phyloP scores from a whole-genome alignment of 2,329 filamentous ascomycete genomes.

The Aspergillus sp. region DNA sequence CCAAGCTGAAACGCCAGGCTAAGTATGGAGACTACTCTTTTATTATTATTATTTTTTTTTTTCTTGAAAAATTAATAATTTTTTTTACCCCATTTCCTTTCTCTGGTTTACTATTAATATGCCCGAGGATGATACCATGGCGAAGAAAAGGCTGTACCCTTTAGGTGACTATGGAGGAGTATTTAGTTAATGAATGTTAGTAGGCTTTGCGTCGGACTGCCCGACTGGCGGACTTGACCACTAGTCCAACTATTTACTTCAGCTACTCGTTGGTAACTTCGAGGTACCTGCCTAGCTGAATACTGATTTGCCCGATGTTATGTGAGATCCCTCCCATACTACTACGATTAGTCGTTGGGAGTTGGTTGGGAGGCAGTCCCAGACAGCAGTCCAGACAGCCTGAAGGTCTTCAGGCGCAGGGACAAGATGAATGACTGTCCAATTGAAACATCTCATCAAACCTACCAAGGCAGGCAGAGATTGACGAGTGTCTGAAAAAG shows the following conservation, averaged over 20 bases:
- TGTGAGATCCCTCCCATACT: too few species aligned
- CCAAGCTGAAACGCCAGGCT: slow-evolving; percentile 15
- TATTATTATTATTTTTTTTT: too few species aligned
- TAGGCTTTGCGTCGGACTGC: background rate
- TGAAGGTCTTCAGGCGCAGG: background rate
- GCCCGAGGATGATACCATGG: background rate
- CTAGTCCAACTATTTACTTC: background rate
- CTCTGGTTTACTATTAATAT: slow-evolving; percentile 9
- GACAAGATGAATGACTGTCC: background rate
- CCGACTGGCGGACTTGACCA: background rate
- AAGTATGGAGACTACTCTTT: background rate
- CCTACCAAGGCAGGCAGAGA: background rate
- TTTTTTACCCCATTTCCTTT: too few species aligned
- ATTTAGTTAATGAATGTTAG: background rate
- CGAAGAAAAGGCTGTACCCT: too few species aligned
- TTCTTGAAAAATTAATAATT: too few species aligned
- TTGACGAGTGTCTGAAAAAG: background rate
- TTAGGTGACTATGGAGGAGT: background rate
- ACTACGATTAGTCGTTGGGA: background rate
- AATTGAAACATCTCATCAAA: slow-evolving; percentile 2
- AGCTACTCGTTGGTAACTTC: background rate
- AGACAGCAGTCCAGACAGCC: background rate
- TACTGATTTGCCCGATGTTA: background rate
- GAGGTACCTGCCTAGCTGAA: background rate
- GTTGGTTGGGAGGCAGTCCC: background rate